Evolutionary conservation across 192 early-diverging fungal genomes (phyloP).

Genomic region (Paraglomus brasilianum): DNA sequence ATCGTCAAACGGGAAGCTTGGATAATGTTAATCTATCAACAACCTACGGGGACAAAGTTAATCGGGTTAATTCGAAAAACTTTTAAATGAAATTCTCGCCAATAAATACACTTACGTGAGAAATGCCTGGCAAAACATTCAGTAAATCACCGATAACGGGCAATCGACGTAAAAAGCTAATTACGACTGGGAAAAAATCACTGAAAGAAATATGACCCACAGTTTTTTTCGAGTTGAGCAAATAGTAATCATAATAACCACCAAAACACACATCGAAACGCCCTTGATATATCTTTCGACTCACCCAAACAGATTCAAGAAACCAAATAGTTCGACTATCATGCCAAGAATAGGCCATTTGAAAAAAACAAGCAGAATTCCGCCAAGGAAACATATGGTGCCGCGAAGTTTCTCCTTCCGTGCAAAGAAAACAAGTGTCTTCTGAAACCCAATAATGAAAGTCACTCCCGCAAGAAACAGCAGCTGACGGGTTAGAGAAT

Average conservation of each 20-base stretch:
- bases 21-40: conserved; percentile 54
- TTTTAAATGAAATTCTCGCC: background rate
- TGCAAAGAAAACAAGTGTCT: conserved; percentile 86
- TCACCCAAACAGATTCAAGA: conserved; percentile 97
- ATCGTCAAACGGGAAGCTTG: conserved; percentile 55
- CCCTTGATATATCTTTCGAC: background rate
- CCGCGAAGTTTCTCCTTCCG: conserved; percentile 85
- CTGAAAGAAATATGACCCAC: conserved; percentile 52
- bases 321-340: conserved; percentile 87
- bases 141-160: conserved; percentile 89
- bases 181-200: conserved; percentile 94
- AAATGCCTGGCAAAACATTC: conserved; percentile 79
- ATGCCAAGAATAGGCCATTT: conserved; percentile 92
- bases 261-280: background rate
- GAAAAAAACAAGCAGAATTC: conserved; percentile 84
- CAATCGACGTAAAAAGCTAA: conserved; percentile 83
- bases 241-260: conserved; percentile 4
- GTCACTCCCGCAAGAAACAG: conserved; percentile 88
- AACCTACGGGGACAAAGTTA: conserved; percentile 37
- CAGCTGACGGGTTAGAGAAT: conserved; percentile 53
- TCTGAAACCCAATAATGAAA: conserved; percentile 84
- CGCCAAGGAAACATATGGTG: conserved; percentile 85
- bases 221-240: background rate
- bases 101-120: conserved; percentile 51
- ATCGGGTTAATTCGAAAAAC: background rate